Evolutionary conservation across 805 yeast species (phyloP), one percentile per base, ranked within the genome.

Genomic region (Pichia sporocuriosa): DNA sequence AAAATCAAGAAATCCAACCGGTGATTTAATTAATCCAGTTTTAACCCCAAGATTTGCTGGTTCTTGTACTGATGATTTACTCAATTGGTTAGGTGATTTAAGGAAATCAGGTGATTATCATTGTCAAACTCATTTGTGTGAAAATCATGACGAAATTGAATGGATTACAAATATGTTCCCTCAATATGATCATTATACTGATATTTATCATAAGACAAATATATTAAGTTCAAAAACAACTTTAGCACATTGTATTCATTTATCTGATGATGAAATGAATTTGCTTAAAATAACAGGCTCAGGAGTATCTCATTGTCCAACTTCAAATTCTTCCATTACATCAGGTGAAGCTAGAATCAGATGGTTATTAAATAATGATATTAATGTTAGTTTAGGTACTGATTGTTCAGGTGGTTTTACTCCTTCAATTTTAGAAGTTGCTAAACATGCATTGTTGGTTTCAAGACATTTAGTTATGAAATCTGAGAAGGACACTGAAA

Each of bases 21-120:
- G 70, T 27, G 71, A 73, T 16, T 47, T 67, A 3, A 72, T 90
- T 13, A 66, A 72, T 38, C 95, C 97, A 0, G 79, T 89, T 12
- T 51, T 90, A 10, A 90, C 97, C 2, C 97, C 98, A 8, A 67
- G 98, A 44, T 90, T 90, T 66, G 97, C 97, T 0, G 95, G 95
- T 2, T 75, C 84, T 16, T 90, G 97, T 56, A 69, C 86, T 4
- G 64, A 74, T 20, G 72, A 75, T 37, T 65, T 86, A 29, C 63
- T 90, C 66, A 55, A 56, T 7, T 70, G 76, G 69, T 67, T 89
- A 41, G 94, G 94, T 3, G 60, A 70, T 6, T 57, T 83, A 21
- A 68, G 79, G n/a, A 52, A 61, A 20, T 51, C 66, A 6, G 55
- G 68, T 25, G 57, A 73, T 27, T 64, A 84, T 27, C 90, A 85